phyloP scores from a whole-genome alignment of 345 rosid species.

The Aegle marmelos region DNA sequence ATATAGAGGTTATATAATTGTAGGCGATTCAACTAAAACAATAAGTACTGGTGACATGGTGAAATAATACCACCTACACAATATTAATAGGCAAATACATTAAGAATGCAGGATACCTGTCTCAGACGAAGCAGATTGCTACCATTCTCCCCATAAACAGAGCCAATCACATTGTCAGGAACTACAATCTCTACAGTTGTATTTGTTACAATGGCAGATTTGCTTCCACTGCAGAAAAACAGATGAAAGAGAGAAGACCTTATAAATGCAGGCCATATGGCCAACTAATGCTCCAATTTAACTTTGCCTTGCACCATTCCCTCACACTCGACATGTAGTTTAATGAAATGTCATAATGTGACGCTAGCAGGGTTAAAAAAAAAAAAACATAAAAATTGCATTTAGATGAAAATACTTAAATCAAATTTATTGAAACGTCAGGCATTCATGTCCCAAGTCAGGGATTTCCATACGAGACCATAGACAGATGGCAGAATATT shows the following conservation, averaged over 20 bases:
- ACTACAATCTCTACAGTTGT: constrained; percentile 79
- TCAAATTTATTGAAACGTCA: not conserved
- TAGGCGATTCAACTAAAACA: constrained; percentile 3
- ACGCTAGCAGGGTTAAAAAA: not conserved
- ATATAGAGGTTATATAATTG: not conserved
- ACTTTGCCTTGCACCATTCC: not conserved
- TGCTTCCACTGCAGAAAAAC: constrained; percentile 60
- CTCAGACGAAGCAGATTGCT: constrained; percentile 70
- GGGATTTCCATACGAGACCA: not conserved
- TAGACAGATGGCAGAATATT: not conserved
- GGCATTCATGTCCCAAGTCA: not conserved
- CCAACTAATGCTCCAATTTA: not conserved
- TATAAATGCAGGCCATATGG: not conserved
- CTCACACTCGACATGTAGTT: not conserved
- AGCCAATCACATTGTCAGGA: constrained; percentile 66
- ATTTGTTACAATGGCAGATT: constrained; percentile 78
- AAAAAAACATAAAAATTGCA: not conserved
- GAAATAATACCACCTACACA: constrained; percentile 3
- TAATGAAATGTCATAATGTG: not conserved
- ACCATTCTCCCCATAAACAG: constrained; percentile 86
- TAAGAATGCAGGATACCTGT: constrained; percentile 44
- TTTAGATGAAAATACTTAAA: not conserved
- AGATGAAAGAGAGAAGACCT: constrained; percentile 8
- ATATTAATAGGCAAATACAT: not conserved
- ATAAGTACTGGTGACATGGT: not conserved